Evolutionary conservation across 345 rosid genomes (phyloP), one percentile per base, ranked within the genome.

Genomic region (Triadica sebifera): DNA sequence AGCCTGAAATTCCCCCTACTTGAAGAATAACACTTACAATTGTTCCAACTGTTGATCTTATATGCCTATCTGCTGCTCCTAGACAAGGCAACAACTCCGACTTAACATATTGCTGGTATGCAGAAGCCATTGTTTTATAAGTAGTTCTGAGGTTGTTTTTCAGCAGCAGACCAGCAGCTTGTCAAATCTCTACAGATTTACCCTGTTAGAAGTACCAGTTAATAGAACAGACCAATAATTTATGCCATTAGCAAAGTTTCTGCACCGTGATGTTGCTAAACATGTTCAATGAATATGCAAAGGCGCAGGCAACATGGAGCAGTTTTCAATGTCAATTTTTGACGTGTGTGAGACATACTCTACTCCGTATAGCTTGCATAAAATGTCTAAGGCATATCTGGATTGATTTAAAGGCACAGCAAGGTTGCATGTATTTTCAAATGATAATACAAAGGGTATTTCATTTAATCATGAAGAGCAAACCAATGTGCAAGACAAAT

Each of bases 101-200:
- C 84, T 91, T 93, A 63, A 93, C 86, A 55, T 85, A 87, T 34
- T 83, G 90, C 76, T 91, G 93, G 78, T 81, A 77, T n/a, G 84
- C 81, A 60, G 90, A 85, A 72, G 78, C 51, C 91, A 96, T 80
- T n/a, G 91, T 73, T 50, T 79, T 87, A 81, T 77, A 93, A 17
- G 91, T 90, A 71, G 83, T 86, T 79, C 81, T 88, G 74, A 96
- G 88, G 76, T 96, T 91, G 78, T 96, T 96, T 71, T 96, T 96
- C 80, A 96, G 79, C 53, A 96, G 87, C 79, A 96, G 81, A 77
- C 99, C 99, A 80, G 99, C 97, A 65, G 97, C 99, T 81, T 96
- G 99, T 60, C 98, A 90, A 79, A 96, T 78, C 84, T 91, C 99
- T 62, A 90, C 85, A 8, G 97, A 82, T 84, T 86, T 87, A 19